Evolutionary conservation across 345 rosid genomes (phyloP).

Genomic region (Raphanus sativus): DNA sequence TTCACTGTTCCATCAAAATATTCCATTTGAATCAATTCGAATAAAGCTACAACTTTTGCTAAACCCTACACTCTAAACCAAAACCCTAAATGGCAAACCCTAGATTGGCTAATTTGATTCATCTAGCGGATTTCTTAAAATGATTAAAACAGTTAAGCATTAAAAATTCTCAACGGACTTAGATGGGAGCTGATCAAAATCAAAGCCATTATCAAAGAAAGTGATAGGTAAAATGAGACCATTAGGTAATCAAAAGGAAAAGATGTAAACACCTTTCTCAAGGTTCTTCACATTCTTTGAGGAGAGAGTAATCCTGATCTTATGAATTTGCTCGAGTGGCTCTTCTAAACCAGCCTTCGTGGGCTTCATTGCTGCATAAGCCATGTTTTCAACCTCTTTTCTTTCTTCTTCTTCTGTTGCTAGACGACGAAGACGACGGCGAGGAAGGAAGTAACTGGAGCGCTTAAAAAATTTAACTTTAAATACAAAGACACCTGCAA

Average conservation of each 20-base stretch:
- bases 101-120: background rate
- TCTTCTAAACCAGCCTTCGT: conserved; percentile 70
- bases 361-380: conserved; percentile 52
- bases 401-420: background rate
- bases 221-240: background rate
- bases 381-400: conserved; percentile 35
- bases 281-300: conserved; percentile 82
- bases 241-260: background rate
- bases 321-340: conserved; percentile 63
- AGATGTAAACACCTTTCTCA: conserved; percentile 54
- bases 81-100: background rate
- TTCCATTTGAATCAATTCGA: background rate
- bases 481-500: background rate
- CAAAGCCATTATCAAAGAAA: background rate
- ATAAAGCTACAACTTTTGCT: background rate
- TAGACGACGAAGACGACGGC: background rate
- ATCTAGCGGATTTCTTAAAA: background rate
- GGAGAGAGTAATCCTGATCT: conserved; percentile 79
- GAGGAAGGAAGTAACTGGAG: background rate
- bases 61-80: background rate
- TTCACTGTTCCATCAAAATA: background rate
- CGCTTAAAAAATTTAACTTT: background rate
- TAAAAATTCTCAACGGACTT: background rate
- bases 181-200: background rate
- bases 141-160: background rate